Conservation (phyloP, 441 rosid species). For the Pelargonium citronellum region DNA sequence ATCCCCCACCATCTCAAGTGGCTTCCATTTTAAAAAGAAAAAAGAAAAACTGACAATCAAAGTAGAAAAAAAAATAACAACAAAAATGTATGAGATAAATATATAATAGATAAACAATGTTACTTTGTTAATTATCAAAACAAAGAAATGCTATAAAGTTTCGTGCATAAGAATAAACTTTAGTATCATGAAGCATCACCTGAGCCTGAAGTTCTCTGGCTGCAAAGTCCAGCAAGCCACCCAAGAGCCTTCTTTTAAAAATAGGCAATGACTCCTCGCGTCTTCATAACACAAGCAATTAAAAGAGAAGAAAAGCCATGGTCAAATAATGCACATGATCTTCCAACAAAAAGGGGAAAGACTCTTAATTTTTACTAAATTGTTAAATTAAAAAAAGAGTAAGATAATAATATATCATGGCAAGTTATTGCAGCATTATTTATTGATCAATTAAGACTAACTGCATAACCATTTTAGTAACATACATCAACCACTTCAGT, state of each 20-base stretch:
- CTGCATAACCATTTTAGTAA: not conserved
- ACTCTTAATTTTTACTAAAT: not conserved
- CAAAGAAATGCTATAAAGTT: not conserved
- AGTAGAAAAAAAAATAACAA: not conserved
- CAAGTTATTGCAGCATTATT: not conserved
- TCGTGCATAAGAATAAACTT: constrained; percentile 8
- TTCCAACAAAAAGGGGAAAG: constrained; percentile 12
- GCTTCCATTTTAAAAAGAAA: not conserved
- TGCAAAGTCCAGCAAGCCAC: constrained; percentile 93
- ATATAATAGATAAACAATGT: constrained; percentile 3
- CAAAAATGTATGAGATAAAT: not conserved
- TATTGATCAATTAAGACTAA: not conserved
- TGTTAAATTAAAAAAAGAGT: not conserved
- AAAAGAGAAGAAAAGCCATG: constrained; percentile 12
- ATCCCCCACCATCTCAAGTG: not conserved
- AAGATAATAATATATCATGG: not conserved
- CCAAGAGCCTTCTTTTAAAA: constrained; percentile 95
- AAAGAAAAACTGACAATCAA: not conserved
- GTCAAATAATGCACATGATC: constrained; percentile 12
- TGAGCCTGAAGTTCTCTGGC: constrained; percentile 98
- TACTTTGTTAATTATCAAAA: not conserved
- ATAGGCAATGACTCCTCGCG: constrained; percentile 97
- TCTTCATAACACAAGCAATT: constrained; percentile 41
- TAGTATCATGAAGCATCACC: constrained; percentile 39
- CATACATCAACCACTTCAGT: not conserved